Base-by-base conservation (phyloP, 2,329 filamentous ascomycete genomes). In the Alternaria brassicicola region DNA sequence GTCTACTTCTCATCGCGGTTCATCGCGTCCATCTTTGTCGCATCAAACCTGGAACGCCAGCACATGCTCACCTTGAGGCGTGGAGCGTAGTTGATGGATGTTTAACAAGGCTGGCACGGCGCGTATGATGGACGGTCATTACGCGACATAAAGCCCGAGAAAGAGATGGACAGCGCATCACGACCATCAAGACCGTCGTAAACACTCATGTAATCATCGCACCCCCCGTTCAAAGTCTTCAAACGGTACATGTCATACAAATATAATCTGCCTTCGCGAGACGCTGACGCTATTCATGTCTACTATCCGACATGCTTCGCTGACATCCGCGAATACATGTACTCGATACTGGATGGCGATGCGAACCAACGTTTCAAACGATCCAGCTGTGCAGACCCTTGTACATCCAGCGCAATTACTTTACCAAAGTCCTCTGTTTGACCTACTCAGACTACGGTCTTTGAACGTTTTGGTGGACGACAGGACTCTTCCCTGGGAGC, bases 251-350 rank as follows among this genome's bases (percentile, higher is more conserved):
- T 21, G 10, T 19, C 5, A 31, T 45, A 3, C 6, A 3, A 15
- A 15, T 12, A 13, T 7, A 21, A 9, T 30, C 28, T 25, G 43
- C 43, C 28, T 25, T n/a, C 19, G 30, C 30, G 43, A 33, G 43
- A 35, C 43, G 43, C 43, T 35, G 43, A 25, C 13, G 2, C 43
- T 47, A 47, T 47, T 47, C 19, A 33, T 1, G 28, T 47, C 6
- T 30, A 17, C 3, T 1, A 42, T 3, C 21, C 28, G 28, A 46
- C 28, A 3, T 46, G 3, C 6, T 2, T 21, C 43, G 28, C 43
- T 46, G 28, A 46, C 28, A 46, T 46, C 43, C 31, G 43, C 43
- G 28, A 47, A 47, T 30, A 31, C 43, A 33, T 33, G 23, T 33
- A 47, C 43, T 19, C 33, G 30, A 47, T 33, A 47, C 43, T 8